Conservation (phyloP, 2,329 filamentous ascomycete genomes). For the Immersiporthe knoxdaviesiana region DNA sequence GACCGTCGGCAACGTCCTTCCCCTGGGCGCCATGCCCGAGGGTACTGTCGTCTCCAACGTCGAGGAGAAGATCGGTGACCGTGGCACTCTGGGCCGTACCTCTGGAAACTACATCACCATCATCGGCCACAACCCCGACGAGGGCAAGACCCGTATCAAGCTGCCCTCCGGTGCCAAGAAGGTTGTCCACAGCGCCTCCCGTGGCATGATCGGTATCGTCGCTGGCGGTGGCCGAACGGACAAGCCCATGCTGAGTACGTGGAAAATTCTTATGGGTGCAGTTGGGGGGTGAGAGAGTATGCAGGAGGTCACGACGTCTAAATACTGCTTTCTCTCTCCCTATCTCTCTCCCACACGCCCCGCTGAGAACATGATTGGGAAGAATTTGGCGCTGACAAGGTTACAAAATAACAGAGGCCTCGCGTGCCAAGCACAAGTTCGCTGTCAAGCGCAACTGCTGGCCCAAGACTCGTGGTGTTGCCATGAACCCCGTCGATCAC, state of each 20-base stretch:
- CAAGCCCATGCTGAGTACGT: conserved; percentile 94
- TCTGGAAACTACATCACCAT: conserved; percentile 99
- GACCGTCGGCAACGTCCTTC: conserved; percentile 97
- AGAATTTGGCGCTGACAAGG: conserved; percentile 44
- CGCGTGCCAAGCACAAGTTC: conserved; percentile 99
- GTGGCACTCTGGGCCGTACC: conserved; percentile 92
- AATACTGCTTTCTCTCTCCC: neutral
- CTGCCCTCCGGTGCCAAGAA: conserved; percentile 99
- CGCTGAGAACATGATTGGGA: neutral
- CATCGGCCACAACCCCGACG: conserved; percentile 95
- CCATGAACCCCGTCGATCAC: conserved; percentile 99
- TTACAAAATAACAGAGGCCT: conserved; percentile 72
- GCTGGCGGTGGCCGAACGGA: conserved; percentile 99
- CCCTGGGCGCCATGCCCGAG: conserved; percentile 91
- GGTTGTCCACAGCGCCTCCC: conserved; percentile 86
- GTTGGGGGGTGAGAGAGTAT: neutral
- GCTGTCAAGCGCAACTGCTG: conserved; percentile 99
- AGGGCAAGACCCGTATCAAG: conserved; percentile 99
- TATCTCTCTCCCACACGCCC: neutral
- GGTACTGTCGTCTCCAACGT: conserved; percentile 99
- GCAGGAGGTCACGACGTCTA: conserved; percentile 9
- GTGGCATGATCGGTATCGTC: conserved; percentile 99
- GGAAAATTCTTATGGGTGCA: conserved; percentile 31
- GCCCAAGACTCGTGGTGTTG: conserved; percentile 99
- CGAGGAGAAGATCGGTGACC: conserved; percentile 98